A percentile compares a stretch with the other conserved stretches of the same genome.
These are phyloP conservation scores for Leucocoprinus leucothites DNA, from an alignment of 768 basidiomycete genomes.

Conservation along the genomic window DNA sequence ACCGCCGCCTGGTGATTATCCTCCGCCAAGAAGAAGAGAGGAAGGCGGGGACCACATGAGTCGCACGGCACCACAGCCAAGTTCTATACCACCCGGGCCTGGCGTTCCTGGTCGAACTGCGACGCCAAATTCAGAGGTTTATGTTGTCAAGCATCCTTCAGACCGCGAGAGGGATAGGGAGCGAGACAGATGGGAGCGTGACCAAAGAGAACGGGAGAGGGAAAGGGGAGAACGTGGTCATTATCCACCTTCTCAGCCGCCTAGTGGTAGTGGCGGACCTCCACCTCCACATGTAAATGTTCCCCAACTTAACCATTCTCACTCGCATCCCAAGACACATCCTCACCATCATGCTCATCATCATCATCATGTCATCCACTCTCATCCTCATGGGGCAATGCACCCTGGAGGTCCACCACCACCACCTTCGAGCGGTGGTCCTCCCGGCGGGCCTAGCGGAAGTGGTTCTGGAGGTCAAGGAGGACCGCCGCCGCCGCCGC, in stretches of 20 bases:
- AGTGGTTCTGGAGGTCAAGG: constrained; percentile 1
- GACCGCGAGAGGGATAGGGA: constrained; percentile 15
- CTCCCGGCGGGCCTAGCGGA: background rate
- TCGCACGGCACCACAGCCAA: background rate
- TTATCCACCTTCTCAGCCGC: constrained; percentile 1
- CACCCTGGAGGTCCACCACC: constrained; percentile 1
- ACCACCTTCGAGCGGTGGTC: background rate
- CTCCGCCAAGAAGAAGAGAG: constrained; percentile 3
- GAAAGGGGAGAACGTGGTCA: constrained; percentile 10
- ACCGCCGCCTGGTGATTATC: constrained; percentile 6
- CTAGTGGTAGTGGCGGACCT: background rate
- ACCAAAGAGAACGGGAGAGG: constrained; percentile 13
- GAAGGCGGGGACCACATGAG: constrained; percentile 4
- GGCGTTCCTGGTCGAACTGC: constrained; percentile 4
- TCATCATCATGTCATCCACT: constrained; percentile 1
- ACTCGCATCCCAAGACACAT: constrained; percentile 1
- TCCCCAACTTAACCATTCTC: constrained; percentile 2
- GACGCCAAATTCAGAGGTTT: background rate
- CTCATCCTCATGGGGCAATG: background rate
- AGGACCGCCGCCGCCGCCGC: background rate
- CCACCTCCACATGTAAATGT: constrained; percentile 1
- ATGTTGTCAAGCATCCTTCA: constrained; percentile 4
- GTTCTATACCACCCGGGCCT: constrained; percentile 6
- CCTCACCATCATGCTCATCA: constrained; percentile 2
- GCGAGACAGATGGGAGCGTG: constrained; percentile 14